phyloP scores from a whole-genome alignment of 768 basidiomycete genomes.

The Psilocybe cyanescens region DNA sequence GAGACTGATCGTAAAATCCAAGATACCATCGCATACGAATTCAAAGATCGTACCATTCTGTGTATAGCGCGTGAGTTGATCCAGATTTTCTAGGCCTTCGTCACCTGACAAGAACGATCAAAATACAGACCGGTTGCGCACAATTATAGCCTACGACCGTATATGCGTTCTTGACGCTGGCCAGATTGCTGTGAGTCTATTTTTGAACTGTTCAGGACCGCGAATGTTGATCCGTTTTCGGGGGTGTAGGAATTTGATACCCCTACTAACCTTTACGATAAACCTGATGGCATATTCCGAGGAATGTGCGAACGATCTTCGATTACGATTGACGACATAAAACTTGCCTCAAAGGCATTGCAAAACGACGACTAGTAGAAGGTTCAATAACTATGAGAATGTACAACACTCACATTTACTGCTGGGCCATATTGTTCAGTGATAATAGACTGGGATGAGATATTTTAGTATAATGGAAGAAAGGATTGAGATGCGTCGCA shows the following conservation, averaged over 20 bases:
- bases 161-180: constrained; percentile 89
- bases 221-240: not conserved
- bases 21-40: constrained; percentile 84
- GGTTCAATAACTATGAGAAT: not conserved
- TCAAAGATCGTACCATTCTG: constrained; percentile 81
- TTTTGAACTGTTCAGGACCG: not conserved
- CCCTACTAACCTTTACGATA: constrained; percentile 65
- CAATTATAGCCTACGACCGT: constrained; percentile 87
- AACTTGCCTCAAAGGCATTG: constrained; percentile 36
- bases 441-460: not conserved
- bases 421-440: not conserved
- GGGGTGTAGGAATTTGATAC: constrained; percentile 77
- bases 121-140: constrained; percentile 73
- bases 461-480: constrained; percentile 10
- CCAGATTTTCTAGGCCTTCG: not conserved
- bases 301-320: constrained; percentile 88
- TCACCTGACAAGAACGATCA: constrained; percentile 3
- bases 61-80: constrained; percentile 79
- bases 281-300: constrained; percentile 69
- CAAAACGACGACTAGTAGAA: not conserved
- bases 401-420: not conserved
- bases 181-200: constrained; percentile 60
- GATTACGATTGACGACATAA: constrained; percentile 74
- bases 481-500: not conserved
- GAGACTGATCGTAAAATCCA: constrained; percentile 93